Conservation (phyloP, 2,329 filamentous ascomycete species). For the Drechslerella dactyloides region DNA sequence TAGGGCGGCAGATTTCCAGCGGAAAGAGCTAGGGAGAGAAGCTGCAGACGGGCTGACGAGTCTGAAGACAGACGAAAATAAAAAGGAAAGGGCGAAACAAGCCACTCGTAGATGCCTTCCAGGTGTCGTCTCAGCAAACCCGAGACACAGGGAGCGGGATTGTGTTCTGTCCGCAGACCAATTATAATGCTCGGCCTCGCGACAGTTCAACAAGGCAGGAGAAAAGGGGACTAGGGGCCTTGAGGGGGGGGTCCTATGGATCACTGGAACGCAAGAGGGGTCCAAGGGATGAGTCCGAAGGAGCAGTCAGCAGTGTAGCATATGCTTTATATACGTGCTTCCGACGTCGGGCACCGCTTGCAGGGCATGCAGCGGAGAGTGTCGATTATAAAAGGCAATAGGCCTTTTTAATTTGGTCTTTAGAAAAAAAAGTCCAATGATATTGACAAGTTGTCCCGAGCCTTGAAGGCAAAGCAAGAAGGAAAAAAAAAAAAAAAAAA, state of each 20-base stretch:
- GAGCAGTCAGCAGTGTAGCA: slow-evolving; percentile 23
- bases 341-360: slow-evolving; percentile 4
- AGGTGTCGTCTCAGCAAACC: slow-evolving; percentile 47
- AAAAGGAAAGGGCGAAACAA: not conserved
- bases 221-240: slow-evolving; percentile 15
- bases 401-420: not conserved
- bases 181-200: slow-evolving; percentile 33
- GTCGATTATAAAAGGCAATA: slow-evolving; percentile 36
- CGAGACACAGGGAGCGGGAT: slow-evolving; percentile 44
- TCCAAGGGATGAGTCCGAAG: slow-evolving; percentile 23
- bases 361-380: slow-evolving; percentile 8
- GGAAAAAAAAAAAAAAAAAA: slow-evolving; percentile 5
- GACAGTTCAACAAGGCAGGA: slow-evolving; percentile 11
- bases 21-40: slow-evolving; percentile 1
- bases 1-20: slow-evolving; percentile 2
- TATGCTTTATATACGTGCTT: not conserved
- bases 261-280: slow-evolving; percentile 39
- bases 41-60: not conserved
- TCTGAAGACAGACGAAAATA: not conserved
- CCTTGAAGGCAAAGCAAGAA: slow-evolving; percentile 20
- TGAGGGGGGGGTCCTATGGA: slow-evolving; percentile 26
- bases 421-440: slow-evolving; percentile 37
- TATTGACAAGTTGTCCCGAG: slow-evolving; percentile 51
- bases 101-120: slow-evolving; percentile 41
- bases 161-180: slow-evolving; percentile 7